phyloP scores from a whole-genome alignment of 179 eudicot species.

The Spinacia oleracea region DNA sequence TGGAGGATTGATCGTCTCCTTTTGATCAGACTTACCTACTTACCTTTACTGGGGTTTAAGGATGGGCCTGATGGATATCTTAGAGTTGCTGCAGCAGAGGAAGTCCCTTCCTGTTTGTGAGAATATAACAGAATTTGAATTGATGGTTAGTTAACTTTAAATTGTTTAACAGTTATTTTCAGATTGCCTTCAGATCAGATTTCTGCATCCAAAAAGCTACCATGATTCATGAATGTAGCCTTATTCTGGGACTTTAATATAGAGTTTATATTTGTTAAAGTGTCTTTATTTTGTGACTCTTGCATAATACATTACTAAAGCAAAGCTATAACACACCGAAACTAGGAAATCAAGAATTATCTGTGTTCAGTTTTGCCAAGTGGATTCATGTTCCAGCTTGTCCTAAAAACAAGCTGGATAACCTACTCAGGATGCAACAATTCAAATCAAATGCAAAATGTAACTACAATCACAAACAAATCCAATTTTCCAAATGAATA shows the following conservation, averaged over 20 bases:
- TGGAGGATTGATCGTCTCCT: no score
- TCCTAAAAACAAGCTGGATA: not conserved
- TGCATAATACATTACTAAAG: not conserved
- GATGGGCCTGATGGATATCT: not conserved
- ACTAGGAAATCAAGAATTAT: not conserved
- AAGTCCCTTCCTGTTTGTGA: not conserved
- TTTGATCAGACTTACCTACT: no score
- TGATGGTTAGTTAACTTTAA: no score
- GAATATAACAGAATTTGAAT: not conserved
- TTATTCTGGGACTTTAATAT: not conserved
- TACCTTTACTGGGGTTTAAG: not conserved
- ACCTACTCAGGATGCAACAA: not conserved
- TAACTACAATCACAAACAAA: no score
- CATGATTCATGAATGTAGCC: not conserved
- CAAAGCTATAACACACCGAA: not conserved
- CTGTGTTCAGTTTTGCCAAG: not conserved
- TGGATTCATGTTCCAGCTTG: not conserved
- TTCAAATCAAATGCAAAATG: not conserved
- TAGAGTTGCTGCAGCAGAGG: not conserved
- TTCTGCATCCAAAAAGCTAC: not conserved
- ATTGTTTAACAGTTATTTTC: not conserved
- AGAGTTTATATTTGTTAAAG: not conserved
- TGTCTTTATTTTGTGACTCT: no score
- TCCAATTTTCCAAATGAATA: no score
- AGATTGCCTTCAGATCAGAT: not conserved